Evolutionary conservation across 2,329 filamentous ascomycete genomes (phyloP).

Genomic region (Aureobasidium sp.): DNA sequence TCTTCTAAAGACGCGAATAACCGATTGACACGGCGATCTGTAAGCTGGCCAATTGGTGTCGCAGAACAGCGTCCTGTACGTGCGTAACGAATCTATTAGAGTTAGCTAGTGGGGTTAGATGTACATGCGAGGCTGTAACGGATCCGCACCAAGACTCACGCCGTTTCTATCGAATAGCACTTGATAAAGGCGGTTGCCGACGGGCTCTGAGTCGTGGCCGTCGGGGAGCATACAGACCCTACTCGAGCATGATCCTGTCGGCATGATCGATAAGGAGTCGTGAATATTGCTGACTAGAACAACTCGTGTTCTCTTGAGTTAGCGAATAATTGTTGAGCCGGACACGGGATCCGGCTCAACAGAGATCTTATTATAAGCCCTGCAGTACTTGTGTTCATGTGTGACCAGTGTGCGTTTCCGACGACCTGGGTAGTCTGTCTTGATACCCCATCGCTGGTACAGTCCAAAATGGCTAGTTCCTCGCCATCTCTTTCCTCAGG

Average conservation of each 20-base stretch:
- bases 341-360: not conserved
- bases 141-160: constrained; percentile 8
- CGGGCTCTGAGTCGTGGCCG: not conserved
- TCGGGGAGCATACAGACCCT: not conserved
- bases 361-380: not conserved
- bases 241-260: not conserved
- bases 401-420: not conserved
- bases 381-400: not conserved
- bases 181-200: not conserved
- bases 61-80: not conserved
- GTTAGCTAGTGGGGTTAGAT: constrained; percentile 2
- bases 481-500: not conserved
- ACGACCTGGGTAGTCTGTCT: not conserved
- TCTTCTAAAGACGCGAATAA: not conserved
- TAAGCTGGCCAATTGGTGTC: not conserved
- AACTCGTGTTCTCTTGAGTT: not conserved
- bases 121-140: constrained; percentile 6
- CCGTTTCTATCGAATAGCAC: constrained; percentile 12
- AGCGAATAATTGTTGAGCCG: not conserved
- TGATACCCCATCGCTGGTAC: not conserved
- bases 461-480: not conserved
- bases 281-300: not conserved
- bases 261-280: not conserved
- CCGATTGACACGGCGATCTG: not conserved
- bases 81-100: constrained; percentile 3